Percentiles rank a stretch among this genome's conserved stretches.
Conservation (phyloP, 352 stramenopile genomes). For the Halophytophthora batemanensis region DNA sequence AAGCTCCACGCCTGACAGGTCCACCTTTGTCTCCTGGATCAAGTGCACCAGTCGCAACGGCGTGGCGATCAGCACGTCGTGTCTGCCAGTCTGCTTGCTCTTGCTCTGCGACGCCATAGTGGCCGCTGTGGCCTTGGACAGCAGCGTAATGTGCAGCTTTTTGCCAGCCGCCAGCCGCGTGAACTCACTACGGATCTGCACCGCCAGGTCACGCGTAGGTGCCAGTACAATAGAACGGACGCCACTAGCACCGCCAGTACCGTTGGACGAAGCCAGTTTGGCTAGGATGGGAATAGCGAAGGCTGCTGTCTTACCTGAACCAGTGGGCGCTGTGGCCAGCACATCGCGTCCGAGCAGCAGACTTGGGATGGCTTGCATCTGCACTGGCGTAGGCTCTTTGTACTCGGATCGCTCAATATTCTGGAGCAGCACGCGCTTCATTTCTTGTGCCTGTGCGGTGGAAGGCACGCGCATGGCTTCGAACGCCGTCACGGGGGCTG, state of each 20-base stretch:
- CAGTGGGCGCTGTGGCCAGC: constrained; percentile 95
- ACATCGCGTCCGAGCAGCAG: constrained; percentile 91
- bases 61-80: constrained; percentile 97
- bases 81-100: constrained; percentile 74
- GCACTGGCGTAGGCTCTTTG: constrained; percentile 98
- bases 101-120: constrained; percentile 74
- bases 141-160: constrained; percentile 86
- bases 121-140: constrained; percentile 92
- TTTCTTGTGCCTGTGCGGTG: constrained; percentile 43
- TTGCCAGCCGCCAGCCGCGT: constrained; percentile 83
- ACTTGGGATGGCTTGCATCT: constrained; percentile 96
- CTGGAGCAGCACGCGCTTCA: constrained; percentile 63
- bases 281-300: constrained; percentile 96
- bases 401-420: constrained; percentile 91
- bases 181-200: constrained; percentile 97
- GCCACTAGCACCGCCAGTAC: constrained; percentile 35
- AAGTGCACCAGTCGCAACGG: constrained; percentile 94
- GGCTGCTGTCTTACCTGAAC: constrained; percentile 97
- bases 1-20: constrained; percentile 86
- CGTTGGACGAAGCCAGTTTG: constrained; percentile 42
- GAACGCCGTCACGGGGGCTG: constrained; percentile 76
- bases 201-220: constrained; percentile 96
- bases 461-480: constrained; percentile 56
- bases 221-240: constrained; percentile 94
- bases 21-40: constrained; percentile 82